These are phyloP conservation scores for Saraca asoca DNA, from an alignment of 331 rosid genomes.

Conservation along the genomic window DNA sequence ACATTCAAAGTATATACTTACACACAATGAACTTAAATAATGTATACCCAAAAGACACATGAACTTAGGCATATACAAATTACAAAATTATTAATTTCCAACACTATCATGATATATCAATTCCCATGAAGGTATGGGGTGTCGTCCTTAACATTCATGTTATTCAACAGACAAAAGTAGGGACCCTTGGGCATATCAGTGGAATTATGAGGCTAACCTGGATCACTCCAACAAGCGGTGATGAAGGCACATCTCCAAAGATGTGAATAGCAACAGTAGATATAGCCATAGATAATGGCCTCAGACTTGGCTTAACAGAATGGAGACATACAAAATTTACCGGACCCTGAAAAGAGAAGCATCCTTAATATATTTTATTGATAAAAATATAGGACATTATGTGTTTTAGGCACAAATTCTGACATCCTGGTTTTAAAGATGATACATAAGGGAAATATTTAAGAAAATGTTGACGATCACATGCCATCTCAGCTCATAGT, in stretches of 20 bases:
- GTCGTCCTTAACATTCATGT: neutral
- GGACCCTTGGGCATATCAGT: neutral
- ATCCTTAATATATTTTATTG: neutral
- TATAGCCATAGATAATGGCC: constrained; percentile 89
- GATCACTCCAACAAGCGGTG: constrained; percentile 91
- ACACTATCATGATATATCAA: neutral
- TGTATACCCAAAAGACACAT: no score
- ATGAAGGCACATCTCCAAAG: constrained; percentile 89
- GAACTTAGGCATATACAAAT: no score
- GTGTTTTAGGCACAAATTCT: neutral
- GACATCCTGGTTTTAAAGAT: constrained; percentile 13
- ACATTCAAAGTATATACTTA: no score
- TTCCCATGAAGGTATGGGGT: neutral
- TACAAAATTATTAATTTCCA: no score
- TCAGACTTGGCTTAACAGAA: constrained; percentile 75
- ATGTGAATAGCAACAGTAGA: constrained; percentile 79
- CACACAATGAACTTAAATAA: no score
- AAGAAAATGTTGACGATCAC: neutral
- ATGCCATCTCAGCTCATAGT: neutral
- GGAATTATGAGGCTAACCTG: constrained; percentile 49
- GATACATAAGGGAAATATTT: constrained; percentile 5
- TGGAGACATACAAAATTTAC: constrained; percentile 68
- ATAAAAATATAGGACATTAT: neutral
- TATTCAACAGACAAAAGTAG: constrained; percentile 4
- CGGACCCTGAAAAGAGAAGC: constrained; percentile 63